phyloP scores from a whole-genome alignment of 805 yeast genomes.

The Kazachstania taianensis region DNA sequence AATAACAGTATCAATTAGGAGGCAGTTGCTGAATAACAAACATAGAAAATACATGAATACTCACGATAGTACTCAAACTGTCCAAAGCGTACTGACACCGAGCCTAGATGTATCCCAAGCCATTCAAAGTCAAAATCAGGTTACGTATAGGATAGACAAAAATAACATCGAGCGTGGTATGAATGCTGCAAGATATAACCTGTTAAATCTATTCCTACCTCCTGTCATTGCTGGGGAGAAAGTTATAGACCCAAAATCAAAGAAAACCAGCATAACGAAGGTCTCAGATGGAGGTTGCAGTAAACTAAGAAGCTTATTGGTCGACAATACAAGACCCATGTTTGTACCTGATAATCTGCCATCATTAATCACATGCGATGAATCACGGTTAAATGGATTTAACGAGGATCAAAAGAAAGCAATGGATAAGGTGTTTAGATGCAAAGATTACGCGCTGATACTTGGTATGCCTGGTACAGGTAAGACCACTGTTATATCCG shows the following conservation, averaged over 20 bases:
- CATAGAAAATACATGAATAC: conserved; percentile 17
- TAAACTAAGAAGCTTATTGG: conserved; percentile 26
- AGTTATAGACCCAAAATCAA: conserved; percentile 12
- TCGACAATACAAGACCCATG: conserved; percentile 26
- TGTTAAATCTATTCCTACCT: conserved; percentile 54
- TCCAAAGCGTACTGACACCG: conserved; percentile 13
- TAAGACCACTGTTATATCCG: conserved; percentile 81
- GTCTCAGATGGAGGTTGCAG: conserved; percentile 30
- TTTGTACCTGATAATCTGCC: conserved; percentile 11
- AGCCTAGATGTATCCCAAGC: conserved; percentile 6
- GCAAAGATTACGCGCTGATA: conserved; percentile 69
- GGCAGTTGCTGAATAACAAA: conserved; percentile 35
- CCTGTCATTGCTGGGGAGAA: conserved; percentile 27
- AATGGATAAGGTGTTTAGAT: conserved; percentile 48
- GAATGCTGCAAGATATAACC: conserved; percentile 65
- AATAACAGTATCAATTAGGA: conserved; percentile 42
- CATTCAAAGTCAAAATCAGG: conserved; percentile 28
- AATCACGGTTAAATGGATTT: conserved; percentile 24
- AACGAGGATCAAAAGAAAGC: conserved; percentile 70
- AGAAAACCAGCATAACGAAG: conserved; percentile 10
- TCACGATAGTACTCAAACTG: conserved; percentile 1
- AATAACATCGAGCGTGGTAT: conserved; percentile 70
- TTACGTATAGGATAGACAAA: conserved; percentile 59
- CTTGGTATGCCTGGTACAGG: conserved; percentile 99
- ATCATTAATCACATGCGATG: conserved; percentile 17